Conservation (phyloP, 2,329 filamentous ascomycete species). For the Curvularia spicifera region DNA sequence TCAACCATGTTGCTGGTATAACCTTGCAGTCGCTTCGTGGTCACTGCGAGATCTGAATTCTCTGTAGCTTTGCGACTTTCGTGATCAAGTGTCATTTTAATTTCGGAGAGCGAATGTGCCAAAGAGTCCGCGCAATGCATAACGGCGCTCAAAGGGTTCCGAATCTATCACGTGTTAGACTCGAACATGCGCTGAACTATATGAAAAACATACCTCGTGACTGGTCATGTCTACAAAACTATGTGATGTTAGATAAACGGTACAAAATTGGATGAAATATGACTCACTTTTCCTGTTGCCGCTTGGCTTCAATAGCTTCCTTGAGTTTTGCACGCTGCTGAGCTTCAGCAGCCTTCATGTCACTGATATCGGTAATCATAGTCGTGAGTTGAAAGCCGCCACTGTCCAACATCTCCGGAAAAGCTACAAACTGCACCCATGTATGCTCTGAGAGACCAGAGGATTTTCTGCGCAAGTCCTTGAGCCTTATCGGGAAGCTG, state of each 20-base stretch:
- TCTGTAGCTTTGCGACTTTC: background rate
- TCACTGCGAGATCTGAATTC: background rate
- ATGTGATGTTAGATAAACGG: background rate
- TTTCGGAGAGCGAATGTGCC: conserved; percentile 4
- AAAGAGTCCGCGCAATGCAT: conserved; percentile 10
- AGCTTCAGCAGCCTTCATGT: conserved; percentile 4
- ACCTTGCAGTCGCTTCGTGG: conserved; percentile 2
- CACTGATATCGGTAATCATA: conserved; percentile 5
- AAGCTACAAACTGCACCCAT: conserved; percentile 5
- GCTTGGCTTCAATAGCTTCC: conserved; percentile 6
- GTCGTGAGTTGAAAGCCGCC: conserved; percentile 5
- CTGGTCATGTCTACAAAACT: conserved; percentile 10
- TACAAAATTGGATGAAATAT: background rate
- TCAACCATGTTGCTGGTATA: conserved; percentile 16
- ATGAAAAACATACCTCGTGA: conserved; percentile 1
- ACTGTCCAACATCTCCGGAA: conserved; percentile 2
- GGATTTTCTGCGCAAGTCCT: background rate
- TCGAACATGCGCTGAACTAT: background rate
- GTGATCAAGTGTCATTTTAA: background rate
- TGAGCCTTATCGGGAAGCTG: background rate
- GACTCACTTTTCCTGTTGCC: conserved; percentile 10
- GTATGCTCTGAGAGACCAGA: conserved; percentile 1
- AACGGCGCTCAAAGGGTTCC: conserved; percentile 6
- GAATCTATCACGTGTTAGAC: background rate
- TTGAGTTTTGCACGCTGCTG: background rate